These are phyloP conservation scores for Fusarium abutilonis DNA, from an alignment of 2,329 filamentous ascomycete genomes.

Conservation along the genomic window DNA sequence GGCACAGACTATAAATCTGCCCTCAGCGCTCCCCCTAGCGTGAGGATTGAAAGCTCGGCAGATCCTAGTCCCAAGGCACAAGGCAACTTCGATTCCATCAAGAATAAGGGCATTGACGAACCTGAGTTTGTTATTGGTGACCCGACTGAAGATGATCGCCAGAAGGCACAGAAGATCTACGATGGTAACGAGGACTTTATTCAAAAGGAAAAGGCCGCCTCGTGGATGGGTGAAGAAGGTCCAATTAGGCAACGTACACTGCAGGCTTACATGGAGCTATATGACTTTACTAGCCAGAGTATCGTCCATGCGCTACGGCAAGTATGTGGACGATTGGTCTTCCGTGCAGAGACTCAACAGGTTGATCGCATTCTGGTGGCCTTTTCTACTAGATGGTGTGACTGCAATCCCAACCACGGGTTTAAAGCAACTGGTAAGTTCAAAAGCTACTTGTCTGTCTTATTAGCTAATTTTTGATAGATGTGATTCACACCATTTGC, in stretches of 20 bases:
- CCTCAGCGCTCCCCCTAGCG: constrained; percentile 56
- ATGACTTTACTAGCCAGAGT: constrained; percentile 84
- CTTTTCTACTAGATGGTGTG: constrained; percentile 90
- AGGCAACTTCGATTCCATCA: constrained; percentile 48
- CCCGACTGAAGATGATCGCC: constrained; percentile 74
- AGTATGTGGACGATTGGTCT: constrained; percentile 81
- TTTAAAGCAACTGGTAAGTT: constrained; percentile 85
- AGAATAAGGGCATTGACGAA: constrained; percentile 62
- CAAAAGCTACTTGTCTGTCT: neutral
- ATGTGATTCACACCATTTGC: constrained; percentile 96
- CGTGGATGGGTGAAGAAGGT: constrained; percentile 86
- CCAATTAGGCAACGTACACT: constrained; percentile 67
- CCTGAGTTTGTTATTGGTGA: constrained; percentile 67
- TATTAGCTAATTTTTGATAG: constrained; percentile 57
- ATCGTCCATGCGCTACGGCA: constrained; percentile 81
- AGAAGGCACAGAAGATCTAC: constrained; percentile 84
- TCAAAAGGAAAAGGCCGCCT: constrained; percentile 79
- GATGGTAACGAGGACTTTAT: constrained; percentile 86
- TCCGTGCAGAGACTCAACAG: constrained; percentile 95
- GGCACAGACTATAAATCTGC: constrained; percentile 55
- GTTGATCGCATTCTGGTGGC: constrained; percentile 93
- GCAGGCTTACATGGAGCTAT: constrained; percentile 89
- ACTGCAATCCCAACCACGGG: constrained; percentile 90
- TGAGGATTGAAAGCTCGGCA: constrained; percentile 55
- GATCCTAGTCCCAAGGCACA: constrained; percentile 52